phyloP scores from a whole-genome alignment of 2,329 filamentous ascomycete genomes.

The Stachybotrys chlorohalonatus region DNA sequence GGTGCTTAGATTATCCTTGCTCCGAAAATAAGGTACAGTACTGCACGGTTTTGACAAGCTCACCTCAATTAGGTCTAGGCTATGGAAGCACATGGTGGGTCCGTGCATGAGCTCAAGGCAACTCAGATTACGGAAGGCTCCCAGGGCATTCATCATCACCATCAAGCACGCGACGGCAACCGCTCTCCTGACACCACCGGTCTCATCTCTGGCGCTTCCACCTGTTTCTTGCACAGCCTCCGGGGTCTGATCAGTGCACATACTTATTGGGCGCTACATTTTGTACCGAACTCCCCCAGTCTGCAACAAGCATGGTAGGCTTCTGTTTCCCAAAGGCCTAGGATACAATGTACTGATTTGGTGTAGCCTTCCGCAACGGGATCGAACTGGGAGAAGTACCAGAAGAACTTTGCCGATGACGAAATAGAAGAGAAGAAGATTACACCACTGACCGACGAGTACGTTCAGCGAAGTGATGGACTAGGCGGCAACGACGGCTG shows the following conservation, averaged over 20 bases:
- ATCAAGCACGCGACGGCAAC: constrained; percentile 13
- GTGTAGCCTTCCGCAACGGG: constrained; percentile 87
- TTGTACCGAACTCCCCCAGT: constrained; percentile 2
- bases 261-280: background rate
- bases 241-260: background rate
- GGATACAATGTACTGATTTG: background rate
- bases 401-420: constrained; percentile 94
- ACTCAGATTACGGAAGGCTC: constrained; percentile 31
- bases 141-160: constrained; percentile 21
- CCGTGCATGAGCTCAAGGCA: constrained; percentile 30
- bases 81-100: constrained; percentile 10
- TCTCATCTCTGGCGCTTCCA: background rate
- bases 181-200: background rate
- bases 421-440: constrained; percentile 99
- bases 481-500: constrained; percentile 7
- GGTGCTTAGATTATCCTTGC: constrained; percentile 28
- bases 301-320: background rate
- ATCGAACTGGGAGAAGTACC: constrained; percentile 95
- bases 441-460: constrained; percentile 93
- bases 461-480: constrained; percentile 11
- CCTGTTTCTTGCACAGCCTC: background rate
- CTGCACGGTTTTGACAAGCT: background rate
- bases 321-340: background rate
- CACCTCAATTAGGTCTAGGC: background rate
- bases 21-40: constrained; percentile 12